Conservation (phyloP, 805 yeast species). For the Saturnispora galanensis region DNA sequence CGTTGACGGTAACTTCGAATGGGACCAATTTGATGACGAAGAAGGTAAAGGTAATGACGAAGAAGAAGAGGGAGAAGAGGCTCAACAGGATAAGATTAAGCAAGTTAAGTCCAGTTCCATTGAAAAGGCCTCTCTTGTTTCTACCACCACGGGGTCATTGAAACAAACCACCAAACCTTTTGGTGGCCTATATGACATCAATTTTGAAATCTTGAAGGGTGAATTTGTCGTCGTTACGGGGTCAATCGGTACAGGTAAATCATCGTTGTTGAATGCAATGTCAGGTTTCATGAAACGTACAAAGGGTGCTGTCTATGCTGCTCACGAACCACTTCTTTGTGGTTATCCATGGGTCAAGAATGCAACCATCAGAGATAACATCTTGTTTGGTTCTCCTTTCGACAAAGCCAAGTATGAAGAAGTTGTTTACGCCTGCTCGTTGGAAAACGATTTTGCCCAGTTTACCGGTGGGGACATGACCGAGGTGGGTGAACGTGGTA, state of each 20-base stretch:
- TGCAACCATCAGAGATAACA: slow-evolving; percentile 67
- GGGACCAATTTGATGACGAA: slow-evolving; percentile 43
- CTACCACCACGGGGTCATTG: too few relatives aligned
- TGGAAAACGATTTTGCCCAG: slow-evolving; percentile 52
- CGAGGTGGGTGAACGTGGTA: slow-evolving; percentile 80
- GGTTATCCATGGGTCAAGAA: slow-evolving; percentile 81
- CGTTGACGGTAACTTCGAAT: slow-evolving; percentile 49
- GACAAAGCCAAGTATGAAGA: slow-evolving; percentile 41
- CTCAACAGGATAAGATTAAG: background rate
- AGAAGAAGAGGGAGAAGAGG: background rate
- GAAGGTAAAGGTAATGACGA: slow-evolving; percentile 16
- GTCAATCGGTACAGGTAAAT: slow-evolving; percentile 55
- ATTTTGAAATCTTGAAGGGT: slow-evolving; percentile 45
- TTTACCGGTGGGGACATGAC: slow-evolving; percentile 70
- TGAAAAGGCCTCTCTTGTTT: too few relatives aligned
- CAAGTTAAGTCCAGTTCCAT: background rate
- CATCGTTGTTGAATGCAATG: slow-evolving; percentile 61
- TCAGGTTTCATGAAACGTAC: slow-evolving; percentile 59
- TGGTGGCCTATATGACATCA: slow-evolving; percentile 42
- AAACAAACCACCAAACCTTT: slow-evolving; percentile 16
- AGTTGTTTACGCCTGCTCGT: slow-evolving; percentile 56
- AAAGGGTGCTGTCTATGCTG: slow-evolving; percentile 40
- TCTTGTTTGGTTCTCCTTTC: slow-evolving; percentile 52
- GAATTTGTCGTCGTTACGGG: slow-evolving; percentile 76
- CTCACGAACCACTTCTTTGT: slow-evolving; percentile 44